Evolutionary conservation across 2,329 filamentous ascomycete species (phyloP).

Genomic region (Knoxdaviesia proteae): DNA sequence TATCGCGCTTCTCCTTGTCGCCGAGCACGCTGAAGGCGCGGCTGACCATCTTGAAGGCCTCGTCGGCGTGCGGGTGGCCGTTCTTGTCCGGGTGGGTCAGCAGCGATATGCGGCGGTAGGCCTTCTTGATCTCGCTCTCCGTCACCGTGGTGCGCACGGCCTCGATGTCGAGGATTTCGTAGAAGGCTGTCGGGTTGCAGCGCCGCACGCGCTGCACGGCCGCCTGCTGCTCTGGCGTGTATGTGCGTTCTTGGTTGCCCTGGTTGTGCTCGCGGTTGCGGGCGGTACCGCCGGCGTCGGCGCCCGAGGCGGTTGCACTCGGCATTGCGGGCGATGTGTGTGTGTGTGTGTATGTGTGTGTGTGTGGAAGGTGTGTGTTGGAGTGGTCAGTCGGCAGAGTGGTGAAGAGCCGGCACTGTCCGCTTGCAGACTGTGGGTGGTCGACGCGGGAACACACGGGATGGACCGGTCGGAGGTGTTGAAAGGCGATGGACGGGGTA

Average conservation of each 20-base stretch:
- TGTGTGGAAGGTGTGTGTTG: not conserved
- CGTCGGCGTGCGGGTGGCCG: slow-evolving; percentile 82
- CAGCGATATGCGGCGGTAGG: slow-evolving; percentile 82
- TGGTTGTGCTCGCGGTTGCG: slow-evolving; percentile 49
- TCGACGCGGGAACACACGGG: too few species aligned
- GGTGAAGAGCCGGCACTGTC: too few species aligned
- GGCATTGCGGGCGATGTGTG: slow-evolving; percentile 13
- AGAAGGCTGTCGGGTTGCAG: slow-evolving; percentile 75
- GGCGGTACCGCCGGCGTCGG: slow-evolving; percentile 23
- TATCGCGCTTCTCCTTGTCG: slow-evolving; percentile 79
- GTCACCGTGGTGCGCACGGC: slow-evolving; percentile 40
- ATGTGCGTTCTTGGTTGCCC: slow-evolving; percentile 55
- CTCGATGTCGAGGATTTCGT: slow-evolving; percentile 74
- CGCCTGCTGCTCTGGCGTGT: slow-evolving; percentile 75
- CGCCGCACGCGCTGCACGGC: slow-evolving; percentile 75
- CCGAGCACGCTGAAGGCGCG: slow-evolving; percentile 83
- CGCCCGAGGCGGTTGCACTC: slow-evolving; percentile 31
- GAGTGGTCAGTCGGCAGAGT: too few species aligned
- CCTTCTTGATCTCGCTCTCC: slow-evolving; percentile 87
- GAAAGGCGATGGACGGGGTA: too few species aligned
- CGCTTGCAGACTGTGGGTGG: too few species aligned
- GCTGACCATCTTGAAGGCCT: slow-evolving; percentile 97
- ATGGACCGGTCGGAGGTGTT: too few species aligned
- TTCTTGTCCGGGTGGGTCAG: slow-evolving; percentile 98
- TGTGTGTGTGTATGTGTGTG: not conserved